Conservation (phyloP, 257 asterid species). For the Cinchona pubescens region DNA sequence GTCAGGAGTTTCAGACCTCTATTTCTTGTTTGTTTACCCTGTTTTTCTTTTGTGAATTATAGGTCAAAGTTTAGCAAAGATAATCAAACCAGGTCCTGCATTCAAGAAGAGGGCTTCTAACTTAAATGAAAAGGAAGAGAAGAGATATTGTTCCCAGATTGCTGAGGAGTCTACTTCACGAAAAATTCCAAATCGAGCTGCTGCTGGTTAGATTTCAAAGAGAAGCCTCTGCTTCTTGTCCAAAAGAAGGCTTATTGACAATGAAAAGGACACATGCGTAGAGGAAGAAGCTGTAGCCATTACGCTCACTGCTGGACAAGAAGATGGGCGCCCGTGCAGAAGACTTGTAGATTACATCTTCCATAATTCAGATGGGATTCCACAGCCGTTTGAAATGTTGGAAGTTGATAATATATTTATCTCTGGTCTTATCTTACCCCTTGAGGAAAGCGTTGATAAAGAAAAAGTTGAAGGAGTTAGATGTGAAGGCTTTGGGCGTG, state of each 20-base stretch:
- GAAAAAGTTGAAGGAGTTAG: conserved; percentile 57
- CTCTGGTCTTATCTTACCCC: conserved; percentile 70
- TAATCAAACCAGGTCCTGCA: conserved; percentile 30
- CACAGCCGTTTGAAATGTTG: conserved; percentile 85
- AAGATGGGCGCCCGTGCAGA: conserved; percentile 68
- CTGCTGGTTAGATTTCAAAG: conserved; percentile 80
- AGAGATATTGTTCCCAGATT: conserved; percentile 42
- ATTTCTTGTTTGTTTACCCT: not conserved
- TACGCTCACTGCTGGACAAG: conserved; percentile 63
- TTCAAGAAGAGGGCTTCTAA: conserved; percentile 38
- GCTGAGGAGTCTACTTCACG: conserved; percentile 41
- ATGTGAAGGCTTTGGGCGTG: conserved; percentile 88
- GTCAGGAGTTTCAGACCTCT: not conserved
- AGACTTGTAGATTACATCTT: conserved; percentile 67
- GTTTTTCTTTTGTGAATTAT: conserved; percentile 1
- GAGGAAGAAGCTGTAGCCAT: conserved; percentile 78
- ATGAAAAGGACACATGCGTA: conserved; percentile 41
- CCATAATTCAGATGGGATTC: conserved; percentile 59
- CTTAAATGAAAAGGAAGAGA: conserved; percentile 38
- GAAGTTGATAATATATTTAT: conserved; percentile 73
- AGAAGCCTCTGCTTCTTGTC: conserved; percentile 50
- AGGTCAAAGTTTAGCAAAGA: conserved; percentile 38
- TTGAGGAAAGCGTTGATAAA: conserved; percentile 54
- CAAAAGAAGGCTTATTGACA: conserved; percentile 53
- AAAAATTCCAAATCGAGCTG: conserved; percentile 82